Conservation (phyloP, 208 protist genomes). For the Entamoeba dispar region DNA sequence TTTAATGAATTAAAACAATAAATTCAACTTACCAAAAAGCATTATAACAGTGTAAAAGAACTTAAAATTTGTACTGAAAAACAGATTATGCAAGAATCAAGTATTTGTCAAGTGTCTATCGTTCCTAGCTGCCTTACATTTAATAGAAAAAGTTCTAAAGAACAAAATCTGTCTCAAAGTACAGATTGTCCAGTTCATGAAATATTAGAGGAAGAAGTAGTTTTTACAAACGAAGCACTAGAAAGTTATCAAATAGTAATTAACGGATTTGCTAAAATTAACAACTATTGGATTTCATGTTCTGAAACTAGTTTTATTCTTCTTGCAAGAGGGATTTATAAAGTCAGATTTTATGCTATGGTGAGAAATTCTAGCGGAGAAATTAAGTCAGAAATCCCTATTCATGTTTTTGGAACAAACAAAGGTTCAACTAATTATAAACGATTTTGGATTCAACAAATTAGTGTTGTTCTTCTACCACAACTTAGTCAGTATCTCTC, state of each 20-base stretch:
- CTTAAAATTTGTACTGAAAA: too few relatives aligned
- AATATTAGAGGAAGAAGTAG: not conserved
- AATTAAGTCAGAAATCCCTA: not conserved
- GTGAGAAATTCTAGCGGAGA: not conserved
- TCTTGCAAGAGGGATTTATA: not conserved
- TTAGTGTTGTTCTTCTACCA: not conserved
- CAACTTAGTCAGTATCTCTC: not conserved
- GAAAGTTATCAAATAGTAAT: not conserved
- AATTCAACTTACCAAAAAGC: too few relatives aligned
- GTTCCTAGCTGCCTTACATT: too few relatives aligned
- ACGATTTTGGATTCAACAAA: not conserved
- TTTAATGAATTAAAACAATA: too few relatives aligned
- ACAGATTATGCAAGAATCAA: too few relatives aligned
- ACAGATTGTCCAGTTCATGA: not conserved
- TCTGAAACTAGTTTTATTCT: not conserved
- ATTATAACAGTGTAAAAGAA: too few relatives aligned
- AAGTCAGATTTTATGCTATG: not conserved
- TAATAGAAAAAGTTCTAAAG: too few relatives aligned
- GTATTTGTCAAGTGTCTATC: too few relatives aligned
- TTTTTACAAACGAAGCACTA: not conserved
- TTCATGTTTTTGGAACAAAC: not conserved
- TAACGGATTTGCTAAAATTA: not conserved
- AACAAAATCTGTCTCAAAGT: too few relatives aligned
- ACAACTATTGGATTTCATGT: not conserved
- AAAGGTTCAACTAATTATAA: not conserved